Conservation (phyloP, 2,329 filamentous ascomycete species). For the Tolypocladium tundrense region DNA sequence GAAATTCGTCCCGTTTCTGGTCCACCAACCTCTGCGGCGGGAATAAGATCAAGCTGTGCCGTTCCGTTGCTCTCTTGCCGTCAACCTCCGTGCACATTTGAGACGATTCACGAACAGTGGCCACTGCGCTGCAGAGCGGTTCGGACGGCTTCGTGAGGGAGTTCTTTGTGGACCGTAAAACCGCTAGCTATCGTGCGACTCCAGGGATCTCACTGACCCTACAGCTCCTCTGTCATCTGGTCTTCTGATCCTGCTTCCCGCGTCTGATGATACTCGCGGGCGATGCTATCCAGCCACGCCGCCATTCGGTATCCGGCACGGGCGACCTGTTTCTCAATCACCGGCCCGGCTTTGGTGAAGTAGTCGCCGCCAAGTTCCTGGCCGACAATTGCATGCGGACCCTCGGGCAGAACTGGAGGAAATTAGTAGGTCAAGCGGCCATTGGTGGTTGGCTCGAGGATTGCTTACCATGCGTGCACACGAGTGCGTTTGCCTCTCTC, state of each 20-base stretch:
- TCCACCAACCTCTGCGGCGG: neutral
- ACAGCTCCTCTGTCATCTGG: constrained; percentile 17
- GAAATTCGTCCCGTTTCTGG: neutral
- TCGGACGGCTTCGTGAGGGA: neutral
- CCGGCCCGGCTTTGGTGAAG: constrained; percentile 51
- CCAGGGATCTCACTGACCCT: constrained; percentile 1
- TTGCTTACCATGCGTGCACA: constrained; percentile 49
- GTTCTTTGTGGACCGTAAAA: neutral
- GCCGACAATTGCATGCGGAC: constrained; percentile 43
- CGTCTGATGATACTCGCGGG: constrained; percentile 21
- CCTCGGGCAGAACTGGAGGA: constrained; percentile 48
- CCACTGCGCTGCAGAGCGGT: neutral
- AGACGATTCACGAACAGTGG: neutral
- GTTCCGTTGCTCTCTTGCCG: neutral
- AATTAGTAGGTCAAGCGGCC: neutral
- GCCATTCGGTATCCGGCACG: constrained; percentile 60
- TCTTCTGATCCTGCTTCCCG: constrained; percentile 13
- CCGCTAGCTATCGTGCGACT: neutral
- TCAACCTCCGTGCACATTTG: neutral
- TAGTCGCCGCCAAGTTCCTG: constrained; percentile 54
- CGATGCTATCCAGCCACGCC: constrained; percentile 55
- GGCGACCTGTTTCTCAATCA: constrained; percentile 57
- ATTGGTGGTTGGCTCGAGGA: neutral
- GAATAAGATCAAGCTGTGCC: neutral
- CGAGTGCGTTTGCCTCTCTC: constrained; percentile 48